Conservation (phyloP, 352 stramenopile species). For the Pythium dissotocum region DNA sequence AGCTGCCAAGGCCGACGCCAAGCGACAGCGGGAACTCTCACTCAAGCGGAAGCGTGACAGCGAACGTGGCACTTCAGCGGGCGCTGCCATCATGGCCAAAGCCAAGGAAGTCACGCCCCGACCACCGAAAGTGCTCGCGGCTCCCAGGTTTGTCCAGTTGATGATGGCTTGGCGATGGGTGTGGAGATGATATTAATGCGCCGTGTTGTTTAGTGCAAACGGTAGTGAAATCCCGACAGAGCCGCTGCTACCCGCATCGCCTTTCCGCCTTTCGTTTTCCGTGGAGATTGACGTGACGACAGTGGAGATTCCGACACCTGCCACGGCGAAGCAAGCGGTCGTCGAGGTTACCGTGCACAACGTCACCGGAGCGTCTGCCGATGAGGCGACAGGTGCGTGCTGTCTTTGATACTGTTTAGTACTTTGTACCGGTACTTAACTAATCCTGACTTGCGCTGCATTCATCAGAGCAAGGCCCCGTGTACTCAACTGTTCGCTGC, state of each 20-base stretch:
- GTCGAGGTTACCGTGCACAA: slow-evolving; percentile 77
- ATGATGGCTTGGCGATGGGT: background rate
- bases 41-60: slow-evolving; percentile 74
- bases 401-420: background rate
- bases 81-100: slow-evolving; percentile 39
- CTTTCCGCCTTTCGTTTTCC: slow-evolving; percentile 59
- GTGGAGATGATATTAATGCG: background rate
- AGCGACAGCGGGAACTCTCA: slow-evolving; percentile 30
- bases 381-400: slow-evolving; percentile 49
- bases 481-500: slow-evolving; percentile 78
- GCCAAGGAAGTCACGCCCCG: slow-evolving; percentile 59
- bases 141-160: slow-evolving; percentile 42
- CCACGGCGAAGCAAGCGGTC: slow-evolving; percentile 1
- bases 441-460: background rate
- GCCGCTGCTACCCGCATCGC: slow-evolving; percentile 57
- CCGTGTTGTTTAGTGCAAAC: slow-evolving; percentile 4
- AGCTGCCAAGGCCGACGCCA: slow-evolving; percentile 13
- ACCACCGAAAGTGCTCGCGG: slow-evolving; percentile 46
- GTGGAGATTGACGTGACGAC: slow-evolving; percentile 51
- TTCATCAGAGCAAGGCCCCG: slow-evolving; percentile 47
- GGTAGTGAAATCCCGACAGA: slow-evolving; percentile 4
- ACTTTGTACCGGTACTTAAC: slow-evolving; percentile 3
- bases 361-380: slow-evolving; percentile 39
- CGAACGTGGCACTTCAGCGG: slow-evolving; percentile 33
- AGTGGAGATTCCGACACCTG: slow-evolving; percentile 7